Conservation (phyloP, 805 yeast species). For the Suhomyces tanzawaensis region DNA sequence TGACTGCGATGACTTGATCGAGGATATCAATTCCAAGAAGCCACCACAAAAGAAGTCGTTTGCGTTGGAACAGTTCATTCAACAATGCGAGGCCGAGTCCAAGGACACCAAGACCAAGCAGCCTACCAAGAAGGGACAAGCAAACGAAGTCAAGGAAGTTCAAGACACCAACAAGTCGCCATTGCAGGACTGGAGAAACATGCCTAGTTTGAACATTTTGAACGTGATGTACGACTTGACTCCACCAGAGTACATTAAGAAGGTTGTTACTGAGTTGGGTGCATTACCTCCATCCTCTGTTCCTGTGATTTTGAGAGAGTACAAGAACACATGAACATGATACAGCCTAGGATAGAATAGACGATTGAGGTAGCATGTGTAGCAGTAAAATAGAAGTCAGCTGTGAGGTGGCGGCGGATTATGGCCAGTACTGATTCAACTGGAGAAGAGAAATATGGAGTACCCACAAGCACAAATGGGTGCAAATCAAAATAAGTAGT, state of each 20-base stretch:
- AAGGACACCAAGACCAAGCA: constrained; percentile 21
- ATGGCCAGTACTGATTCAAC: no score
- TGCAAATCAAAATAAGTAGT: no score
- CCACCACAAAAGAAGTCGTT: constrained; percentile 58
- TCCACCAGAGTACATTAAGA: constrained; percentile 89
- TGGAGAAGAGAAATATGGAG: no score
- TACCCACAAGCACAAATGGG: no score
- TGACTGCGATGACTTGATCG: constrained; percentile 69
- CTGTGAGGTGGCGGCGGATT: no score
- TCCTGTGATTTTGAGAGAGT: constrained; percentile 93
- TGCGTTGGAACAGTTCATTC: constrained; percentile 62
- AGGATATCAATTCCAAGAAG: constrained; percentile 45
- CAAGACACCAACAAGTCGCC: constrained; percentile 35
- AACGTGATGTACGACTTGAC: constrained; percentile 92
- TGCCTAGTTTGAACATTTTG: constrained; percentile 66
- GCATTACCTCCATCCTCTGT: constrained; percentile 97
- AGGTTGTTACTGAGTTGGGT: constrained; percentile 94
- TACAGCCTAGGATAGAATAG: no score
- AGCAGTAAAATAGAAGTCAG: no score
- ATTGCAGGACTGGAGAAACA: constrained; percentile 60
- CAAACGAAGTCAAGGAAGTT: constrained; percentile 7
- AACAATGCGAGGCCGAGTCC: constrained; percentile 35
- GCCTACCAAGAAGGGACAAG: constrained; percentile 12
- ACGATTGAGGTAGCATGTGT: no score
- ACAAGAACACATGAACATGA: constrained; percentile 50